phyloP scores from a whole-genome alignment of 495 filamentous ascomycete genomes.

The Oidiodendron maius region DNA sequence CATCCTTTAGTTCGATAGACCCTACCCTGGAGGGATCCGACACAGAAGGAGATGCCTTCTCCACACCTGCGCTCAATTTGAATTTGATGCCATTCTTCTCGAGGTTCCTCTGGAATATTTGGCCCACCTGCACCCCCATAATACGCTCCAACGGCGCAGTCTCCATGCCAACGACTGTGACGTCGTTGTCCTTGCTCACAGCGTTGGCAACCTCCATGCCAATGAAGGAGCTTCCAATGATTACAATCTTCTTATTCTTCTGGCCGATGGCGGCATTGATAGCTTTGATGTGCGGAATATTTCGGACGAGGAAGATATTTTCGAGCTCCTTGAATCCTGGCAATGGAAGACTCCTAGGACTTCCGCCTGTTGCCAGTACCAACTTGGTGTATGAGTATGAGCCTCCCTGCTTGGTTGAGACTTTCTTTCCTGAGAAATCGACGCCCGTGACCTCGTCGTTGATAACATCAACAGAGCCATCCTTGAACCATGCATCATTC shows the following conservation, averaged over 20 bases:
- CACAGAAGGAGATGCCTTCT: conserved; percentile 67
- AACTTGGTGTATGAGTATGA: conserved; percentile 77
- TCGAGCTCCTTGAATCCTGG: conserved; percentile 78
- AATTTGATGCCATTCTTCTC: conserved; percentile 88
- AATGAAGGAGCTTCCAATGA: conserved; percentile 91
- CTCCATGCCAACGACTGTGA: conserved; percentile 94
- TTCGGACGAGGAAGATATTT: conserved; percentile 82
- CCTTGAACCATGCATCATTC: conserved; percentile 68
- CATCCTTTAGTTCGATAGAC: conserved; percentile 78
- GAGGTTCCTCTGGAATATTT: conserved; percentile 67
- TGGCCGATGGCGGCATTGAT: conserved; percentile 76
- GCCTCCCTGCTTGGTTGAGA: conserved; percentile 65
- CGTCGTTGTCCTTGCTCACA: conserved; percentile 64
- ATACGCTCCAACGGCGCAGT: conserved; percentile 78
- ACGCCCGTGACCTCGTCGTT: conserved; percentile 70
- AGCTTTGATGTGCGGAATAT: conserved; percentile 63
- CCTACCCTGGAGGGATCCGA: conserved; percentile 65
- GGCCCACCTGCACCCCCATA: conserved; percentile 76
- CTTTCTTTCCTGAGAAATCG: conserved; percentile 66
- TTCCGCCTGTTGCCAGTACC: conserved; percentile 81
- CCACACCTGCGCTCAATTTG: conserved; percentile 70
- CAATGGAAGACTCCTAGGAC: conserved; percentile 70
- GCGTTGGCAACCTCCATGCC: conserved; percentile 91
- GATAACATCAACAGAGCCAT: conserved; percentile 65
- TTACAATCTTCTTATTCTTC: conserved; percentile 83